Evolutionary conservation across 805 yeast genomes (phyloP), one percentile per base, ranked within the genome.

Genomic region (Blastobotrys americana): DNA sequence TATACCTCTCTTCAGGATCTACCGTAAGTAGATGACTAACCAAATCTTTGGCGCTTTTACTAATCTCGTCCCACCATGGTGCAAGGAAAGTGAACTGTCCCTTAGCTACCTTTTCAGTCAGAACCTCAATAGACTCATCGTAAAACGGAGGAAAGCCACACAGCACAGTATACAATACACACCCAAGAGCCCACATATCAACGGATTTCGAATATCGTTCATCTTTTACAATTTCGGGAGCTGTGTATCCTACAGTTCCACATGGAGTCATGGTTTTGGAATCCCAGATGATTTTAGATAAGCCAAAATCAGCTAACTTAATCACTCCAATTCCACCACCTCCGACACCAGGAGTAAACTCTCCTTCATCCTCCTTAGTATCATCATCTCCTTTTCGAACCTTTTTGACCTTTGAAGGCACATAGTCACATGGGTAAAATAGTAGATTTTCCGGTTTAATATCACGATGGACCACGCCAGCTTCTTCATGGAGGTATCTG

Each of bases 91-190:
- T 78, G 60, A 73, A 84, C 57, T 83, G 83, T 31, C 93, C 94
- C 48, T 68, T 69, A n/a, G 89, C 85, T 18, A 84, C 89, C 54
- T 84, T 82, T 52, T 77, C 82, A 3, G 94, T 84, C 48, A 84
- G 70, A 1, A 74, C 71, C 47, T 82, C 89, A 49, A 82, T 81
- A 47, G 80, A 68, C 58, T 84, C 93, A 59, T 86, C 94, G 64
- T 88, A 93, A 60, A 93, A 93, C 3, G 98, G 98, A 1, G 98
- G 98, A 66, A 93, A 93, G 3, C 98, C 98, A 68, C 97, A 93
- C 28, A 93, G 68, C 36, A 93, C 69, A 0, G 97, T 93, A 60
- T 93, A 93, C 44, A 93, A 67, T 0, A 93, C 96, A 67, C 98
- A 93, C 0, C 98, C 98, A 44, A 93, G 70, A 3, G 97, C 97